These are phyloP conservation scores for Nakazawaea ernobii DNA, from an alignment of 805 yeast genomes.

Conservation along the genomic window DNA sequence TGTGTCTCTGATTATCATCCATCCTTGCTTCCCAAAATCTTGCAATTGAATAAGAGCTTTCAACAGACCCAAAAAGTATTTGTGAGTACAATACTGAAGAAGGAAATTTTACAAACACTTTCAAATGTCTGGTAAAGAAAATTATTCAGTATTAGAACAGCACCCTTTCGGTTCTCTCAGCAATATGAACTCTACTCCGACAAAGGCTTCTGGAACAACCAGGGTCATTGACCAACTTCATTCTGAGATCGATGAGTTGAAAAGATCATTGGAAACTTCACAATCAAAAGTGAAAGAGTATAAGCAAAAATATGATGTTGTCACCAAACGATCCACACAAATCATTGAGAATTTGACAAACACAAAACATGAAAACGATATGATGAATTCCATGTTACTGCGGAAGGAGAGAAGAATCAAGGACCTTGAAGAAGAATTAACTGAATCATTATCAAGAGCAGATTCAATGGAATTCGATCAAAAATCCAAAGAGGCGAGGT, in stretches of 20 bases:
- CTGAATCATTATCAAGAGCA: conserved; percentile 37
- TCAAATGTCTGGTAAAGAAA: conserved; percentile 4
- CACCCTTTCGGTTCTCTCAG: neutral
- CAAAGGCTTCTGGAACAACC: conserved; percentile 16
- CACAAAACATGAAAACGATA: conserved; percentile 73
- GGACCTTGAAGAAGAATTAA: conserved; percentile 58
- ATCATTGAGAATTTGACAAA: conserved; percentile 61
- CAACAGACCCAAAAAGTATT: too few species aligned
- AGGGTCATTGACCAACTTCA: conserved; percentile 27
- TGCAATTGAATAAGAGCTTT: too few species aligned
- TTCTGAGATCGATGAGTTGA: conserved; percentile 23
- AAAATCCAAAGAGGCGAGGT: conserved; percentile 43
- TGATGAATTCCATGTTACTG: conserved; percentile 58
- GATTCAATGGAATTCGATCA: conserved; percentile 45
- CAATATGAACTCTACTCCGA: neutral
- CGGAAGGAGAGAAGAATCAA: conserved; percentile 64
- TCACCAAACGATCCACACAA: conserved; percentile 44
- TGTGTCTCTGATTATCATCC: too few species aligned
- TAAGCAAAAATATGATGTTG: conserved; percentile 44
- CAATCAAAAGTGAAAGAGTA: conserved; percentile 35
- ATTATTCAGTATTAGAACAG: neutral
- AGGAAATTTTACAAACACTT: too few species aligned
- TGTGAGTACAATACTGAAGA: too few species aligned
- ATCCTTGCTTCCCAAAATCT: too few species aligned
- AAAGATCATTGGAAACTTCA: conserved; percentile 16